Conservation (phyloP, 2,329 filamentous ascomycete genomes). For the Sphaerostilbella broomeana region DNA sequence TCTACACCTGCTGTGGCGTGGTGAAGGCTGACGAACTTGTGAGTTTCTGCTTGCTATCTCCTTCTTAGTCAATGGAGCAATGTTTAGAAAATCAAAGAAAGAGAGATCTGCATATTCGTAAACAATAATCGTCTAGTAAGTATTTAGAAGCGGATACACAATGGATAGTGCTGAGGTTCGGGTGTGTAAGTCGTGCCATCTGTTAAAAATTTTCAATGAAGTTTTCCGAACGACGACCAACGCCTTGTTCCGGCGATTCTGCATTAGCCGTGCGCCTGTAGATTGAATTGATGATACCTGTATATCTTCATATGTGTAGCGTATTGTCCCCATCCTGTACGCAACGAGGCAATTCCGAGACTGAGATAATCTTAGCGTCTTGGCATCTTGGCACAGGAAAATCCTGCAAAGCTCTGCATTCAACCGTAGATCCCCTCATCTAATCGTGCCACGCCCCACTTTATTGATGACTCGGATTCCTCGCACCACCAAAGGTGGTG, state of each 20-base stretch:
- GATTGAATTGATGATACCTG: neutral
- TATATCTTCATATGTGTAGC: neutral
- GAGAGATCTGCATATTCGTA: neutral
- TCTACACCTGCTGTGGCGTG: neutral
- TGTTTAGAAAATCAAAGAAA: neutral
- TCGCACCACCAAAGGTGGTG: constrained; percentile 5
- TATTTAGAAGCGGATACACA: neutral
- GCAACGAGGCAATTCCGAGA: too few species aligned
- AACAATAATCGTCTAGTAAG: neutral
- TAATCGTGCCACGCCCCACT: constrained; percentile 10
- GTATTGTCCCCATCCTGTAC: neutral
- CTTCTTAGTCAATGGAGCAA: neutral
- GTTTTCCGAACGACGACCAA: neutral
- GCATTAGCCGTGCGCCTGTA: neutral
- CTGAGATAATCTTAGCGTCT: too few species aligned
- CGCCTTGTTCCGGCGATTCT: neutral
- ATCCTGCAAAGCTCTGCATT: too few species aligned
- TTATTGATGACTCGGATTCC: neutral
- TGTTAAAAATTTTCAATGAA: neutral
- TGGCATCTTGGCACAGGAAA: too few species aligned
- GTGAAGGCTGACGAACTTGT: neutral
- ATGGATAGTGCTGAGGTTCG: neutral
- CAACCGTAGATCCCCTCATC: too few species aligned
- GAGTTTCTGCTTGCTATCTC: neutral
- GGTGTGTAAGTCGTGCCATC: neutral